Conservation (phyloP, 192 early-diverging fungal species). For the Coemansia sp. region DNA sequence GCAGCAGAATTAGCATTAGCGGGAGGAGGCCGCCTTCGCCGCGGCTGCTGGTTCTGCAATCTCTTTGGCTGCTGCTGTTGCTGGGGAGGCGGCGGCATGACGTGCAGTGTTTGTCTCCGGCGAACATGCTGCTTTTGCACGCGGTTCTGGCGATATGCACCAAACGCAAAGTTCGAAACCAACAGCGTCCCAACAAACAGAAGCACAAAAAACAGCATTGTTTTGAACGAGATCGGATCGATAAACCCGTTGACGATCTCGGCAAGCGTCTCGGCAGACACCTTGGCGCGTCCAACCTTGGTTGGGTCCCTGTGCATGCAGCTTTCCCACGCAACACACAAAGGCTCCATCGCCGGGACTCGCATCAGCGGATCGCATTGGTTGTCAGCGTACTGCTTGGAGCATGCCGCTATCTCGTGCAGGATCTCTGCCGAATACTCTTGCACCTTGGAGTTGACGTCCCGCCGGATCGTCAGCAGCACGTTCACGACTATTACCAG, state of each 20-base stretch:
- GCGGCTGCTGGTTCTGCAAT: conserved; percentile 3
- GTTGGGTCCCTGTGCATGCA: conserved; percentile 66
- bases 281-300: conserved; percentile 68
- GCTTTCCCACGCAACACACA: conserved; percentile 64
- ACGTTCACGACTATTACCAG: conserved; percentile 70
- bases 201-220: conserved; percentile 65
- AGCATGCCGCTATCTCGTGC: conserved; percentile 65
- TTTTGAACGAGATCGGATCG: conserved; percentile 84
- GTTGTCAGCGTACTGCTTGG: conserved; percentile 64
- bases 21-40: background rate
- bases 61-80: conserved; percentile 6
- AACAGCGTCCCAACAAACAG: conserved; percentile 53
- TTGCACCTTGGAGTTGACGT: conserved; percentile 70
- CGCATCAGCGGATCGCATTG: conserved; percentile 61
- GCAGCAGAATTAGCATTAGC: conserved; percentile 7
- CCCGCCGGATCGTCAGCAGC: conserved; percentile 69
- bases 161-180: conserved; percentile 56
- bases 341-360: conserved; percentile 61
- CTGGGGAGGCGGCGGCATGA: conserved; percentile 1
- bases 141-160: conserved; percentile 48
- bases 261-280: conserved; percentile 82
- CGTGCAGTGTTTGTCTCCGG: conserved; percentile 9
- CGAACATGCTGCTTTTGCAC: conserved; percentile 39
- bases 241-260: conserved; percentile 82
- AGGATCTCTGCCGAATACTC: conserved; percentile 64